Base-by-base conservation (phyloP, 164 flowering plant species). In the Liriodendron chinense region DNA sequence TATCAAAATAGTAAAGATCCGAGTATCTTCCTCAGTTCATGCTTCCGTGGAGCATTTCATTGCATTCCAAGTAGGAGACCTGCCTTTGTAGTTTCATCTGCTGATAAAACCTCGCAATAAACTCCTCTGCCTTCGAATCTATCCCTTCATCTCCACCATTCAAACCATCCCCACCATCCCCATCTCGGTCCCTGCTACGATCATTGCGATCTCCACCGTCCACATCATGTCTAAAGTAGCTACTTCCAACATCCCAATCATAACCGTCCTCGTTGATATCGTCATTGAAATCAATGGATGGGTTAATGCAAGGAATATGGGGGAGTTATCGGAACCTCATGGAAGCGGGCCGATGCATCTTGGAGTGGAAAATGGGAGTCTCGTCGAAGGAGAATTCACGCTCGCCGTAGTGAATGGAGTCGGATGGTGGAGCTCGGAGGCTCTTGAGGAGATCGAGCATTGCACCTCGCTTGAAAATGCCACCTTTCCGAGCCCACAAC, bases 401-500 rank as follows among this genome's bases (percentile, higher is more conserved):
- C 75, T 94, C 98, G 0, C 86, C 81, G 69, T 89, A 90, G 22
- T 68, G 61, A 47, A 86, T 59, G 1, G 80, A 73, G 22, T 82
- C 76, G 22, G 59, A 78, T 23, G 69, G 24, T 2, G 72, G 9
- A 56, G 82, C 77, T 0, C 79, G 77, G 3, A 89, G 80, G 70
- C 74, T 82, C 72, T 85, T 89, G 62, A 91, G 53, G 50, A 81
- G 77, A 57, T 88, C 90, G 80, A 81, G 47, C 81, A 84, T 80
- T 18, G 88, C 34, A 13, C 88, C 77, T 65, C 89, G 79, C 75
- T 80, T 87, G 77, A 91, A 81, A 0, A 87, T 74, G 3, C 92
- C 93, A 0, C 97, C 94, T 86, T 91, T 91, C 28, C 96, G 77
- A 3, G 90, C 84, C 97, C 96, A 93, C 5, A 91, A 69, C 26